Conservation (phyloP, 805 yeast species). For the Cyberlindnera bimundalis region DNA sequence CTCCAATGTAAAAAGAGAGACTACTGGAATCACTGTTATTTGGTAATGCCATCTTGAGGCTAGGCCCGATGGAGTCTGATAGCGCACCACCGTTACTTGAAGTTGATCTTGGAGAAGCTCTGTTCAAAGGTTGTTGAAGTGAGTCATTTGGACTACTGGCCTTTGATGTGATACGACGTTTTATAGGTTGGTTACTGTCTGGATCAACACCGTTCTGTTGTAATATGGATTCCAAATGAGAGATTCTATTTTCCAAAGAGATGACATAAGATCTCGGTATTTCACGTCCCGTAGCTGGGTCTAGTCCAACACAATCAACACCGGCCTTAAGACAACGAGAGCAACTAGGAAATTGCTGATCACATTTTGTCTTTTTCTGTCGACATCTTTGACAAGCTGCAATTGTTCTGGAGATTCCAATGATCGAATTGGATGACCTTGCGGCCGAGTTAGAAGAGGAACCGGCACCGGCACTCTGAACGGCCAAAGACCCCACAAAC, state of each 20-base stretch:
- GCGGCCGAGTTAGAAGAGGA: not conserved
- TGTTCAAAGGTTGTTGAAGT: not conserved
- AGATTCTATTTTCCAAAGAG: conserved; percentile 64
- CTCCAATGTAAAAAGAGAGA: conserved; percentile 40
- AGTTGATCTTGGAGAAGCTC: conserved; percentile 7
- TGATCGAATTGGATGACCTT: conserved; percentile 24
- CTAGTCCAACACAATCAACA: conserved; percentile 76
- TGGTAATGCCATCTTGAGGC: conserved; percentile 19
- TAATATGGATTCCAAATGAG: conserved; percentile 50
- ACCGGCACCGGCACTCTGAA: not conserved
- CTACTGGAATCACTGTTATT: conserved; percentile 16
- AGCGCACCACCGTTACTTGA: conserved; percentile 6
- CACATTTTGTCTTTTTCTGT: conserved; percentile 59
- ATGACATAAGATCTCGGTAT: conserved; percentile 77
- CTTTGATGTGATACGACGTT: not conserved
- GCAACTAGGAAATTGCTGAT: conserved; percentile 56
- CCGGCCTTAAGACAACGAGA: conserved; percentile 54
- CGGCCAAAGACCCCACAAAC: conserved; percentile 13
- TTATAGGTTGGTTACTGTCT: not conserved
- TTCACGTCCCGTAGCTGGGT: conserved; percentile 85
- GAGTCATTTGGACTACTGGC: conserved; percentile 5
- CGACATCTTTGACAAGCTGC: conserved; percentile 87
- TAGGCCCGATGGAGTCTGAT: conserved; percentile 23
- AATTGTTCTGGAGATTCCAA: conserved; percentile 59
- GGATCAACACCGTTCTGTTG: conserved; percentile 40